Evolutionary conservation across 192 early-diverging fungal species (phyloP).

Genomic region (Coemansia sp.): DNA sequence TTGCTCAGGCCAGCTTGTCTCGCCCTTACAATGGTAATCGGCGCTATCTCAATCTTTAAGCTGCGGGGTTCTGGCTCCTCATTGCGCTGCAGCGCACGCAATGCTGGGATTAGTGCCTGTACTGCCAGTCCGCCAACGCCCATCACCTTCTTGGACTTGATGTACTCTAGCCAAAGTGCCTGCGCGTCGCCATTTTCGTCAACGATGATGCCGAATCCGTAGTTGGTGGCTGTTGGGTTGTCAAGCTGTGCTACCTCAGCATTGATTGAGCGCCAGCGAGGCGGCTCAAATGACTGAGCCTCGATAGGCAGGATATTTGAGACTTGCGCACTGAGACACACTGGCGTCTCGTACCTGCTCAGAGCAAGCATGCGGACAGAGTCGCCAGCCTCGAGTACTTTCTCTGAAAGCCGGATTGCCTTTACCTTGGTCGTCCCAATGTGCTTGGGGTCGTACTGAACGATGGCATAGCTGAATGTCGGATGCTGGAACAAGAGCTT

Average conservation of each 20-base stretch:
- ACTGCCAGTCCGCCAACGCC: slow-evolving; percentile 58
- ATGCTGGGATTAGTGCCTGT: slow-evolving; percentile 52
- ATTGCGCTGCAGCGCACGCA: slow-evolving; percentile 56
- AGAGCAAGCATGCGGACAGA: slow-evolving; percentile 60
- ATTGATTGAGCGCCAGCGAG: slow-evolving; percentile 51
- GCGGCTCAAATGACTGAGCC: slow-evolving; percentile 25
- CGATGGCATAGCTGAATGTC: slow-evolving; percentile 83
- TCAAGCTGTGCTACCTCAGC: slow-evolving; percentile 35
- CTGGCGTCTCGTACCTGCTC: slow-evolving; percentile 56
- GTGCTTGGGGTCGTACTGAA: slow-evolving; percentile 78
- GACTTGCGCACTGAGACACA: slow-evolving; percentile 67
- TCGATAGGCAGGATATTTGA: slow-evolving; percentile 62
- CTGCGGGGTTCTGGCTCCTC: slow-evolving; percentile 60
- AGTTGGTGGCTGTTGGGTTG: slow-evolving; percentile 23
- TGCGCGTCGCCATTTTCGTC: slow-evolving; percentile 40
- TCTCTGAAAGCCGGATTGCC: slow-evolving; percentile 62
- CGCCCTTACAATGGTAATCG: slow-evolving; percentile 63
- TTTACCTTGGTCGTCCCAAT: slow-evolving; percentile 77
- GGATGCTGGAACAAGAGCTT: slow-evolving; percentile 85
- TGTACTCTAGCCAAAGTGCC: slow-evolving; percentile 41
- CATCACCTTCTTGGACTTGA: slow-evolving; percentile 51
- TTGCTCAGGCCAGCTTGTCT: slow-evolving; percentile 64
- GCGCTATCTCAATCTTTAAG: slow-evolving; percentile 66
- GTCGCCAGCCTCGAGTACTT: slow-evolving; percentile 68
- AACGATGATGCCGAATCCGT: slow-evolving; percentile 40